A percentile compares a stretch with the other conserved stretches of the same genome.
These are phyloP conservation scores for Colletotrichum phormii DNA, from an alignment of 2,329 filamentous ascomycete species.

Conservation along the genomic window DNA sequence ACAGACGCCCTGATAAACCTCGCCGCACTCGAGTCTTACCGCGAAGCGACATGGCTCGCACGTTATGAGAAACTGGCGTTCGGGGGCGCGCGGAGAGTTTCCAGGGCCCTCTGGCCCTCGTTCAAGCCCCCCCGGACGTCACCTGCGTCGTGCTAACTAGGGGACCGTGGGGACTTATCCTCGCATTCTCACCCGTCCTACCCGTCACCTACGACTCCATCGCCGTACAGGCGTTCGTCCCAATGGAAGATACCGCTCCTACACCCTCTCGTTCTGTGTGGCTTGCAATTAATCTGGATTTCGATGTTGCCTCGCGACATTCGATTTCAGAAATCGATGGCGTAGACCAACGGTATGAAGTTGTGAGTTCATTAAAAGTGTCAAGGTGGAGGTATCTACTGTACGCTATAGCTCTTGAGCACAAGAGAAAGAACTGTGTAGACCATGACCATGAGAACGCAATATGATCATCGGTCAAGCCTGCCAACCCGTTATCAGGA, in stretches of 20 bases:
- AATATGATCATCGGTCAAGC: too few species aligned
- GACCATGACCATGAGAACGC: too few species aligned
- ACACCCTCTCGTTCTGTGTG: neutral
- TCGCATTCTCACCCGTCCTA: slow-evolving; percentile 14
- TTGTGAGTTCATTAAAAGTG: neutral
- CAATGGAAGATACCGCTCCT: neutral
- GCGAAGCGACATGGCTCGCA: neutral
- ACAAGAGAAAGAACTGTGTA: neutral
- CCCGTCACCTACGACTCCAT: slow-evolving; percentile 20
- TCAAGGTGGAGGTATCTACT: neutral
- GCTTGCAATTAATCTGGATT: neutral
- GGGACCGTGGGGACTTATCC: slow-evolving; percentile 1
- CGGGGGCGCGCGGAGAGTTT: slow-evolving; percentile 10
- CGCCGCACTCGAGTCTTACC: neutral
- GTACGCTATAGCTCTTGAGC: too few species aligned
- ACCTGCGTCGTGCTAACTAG: slow-evolving; percentile 10
- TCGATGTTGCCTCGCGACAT: neutral
- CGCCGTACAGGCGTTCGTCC: slow-evolving; percentile 30
- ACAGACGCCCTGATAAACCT: slow-evolving; percentile 7
- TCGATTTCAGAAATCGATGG: neutral
- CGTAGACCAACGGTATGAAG: neutral
- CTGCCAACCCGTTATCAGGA: too few species aligned
- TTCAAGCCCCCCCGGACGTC: slow-evolving; percentile 12
- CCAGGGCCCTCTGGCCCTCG: neutral
- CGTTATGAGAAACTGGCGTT: neutral